Evolutionary conservation across 306 rosid species (phyloP).

Genomic region (Pterocarpus santalinus): DNA sequence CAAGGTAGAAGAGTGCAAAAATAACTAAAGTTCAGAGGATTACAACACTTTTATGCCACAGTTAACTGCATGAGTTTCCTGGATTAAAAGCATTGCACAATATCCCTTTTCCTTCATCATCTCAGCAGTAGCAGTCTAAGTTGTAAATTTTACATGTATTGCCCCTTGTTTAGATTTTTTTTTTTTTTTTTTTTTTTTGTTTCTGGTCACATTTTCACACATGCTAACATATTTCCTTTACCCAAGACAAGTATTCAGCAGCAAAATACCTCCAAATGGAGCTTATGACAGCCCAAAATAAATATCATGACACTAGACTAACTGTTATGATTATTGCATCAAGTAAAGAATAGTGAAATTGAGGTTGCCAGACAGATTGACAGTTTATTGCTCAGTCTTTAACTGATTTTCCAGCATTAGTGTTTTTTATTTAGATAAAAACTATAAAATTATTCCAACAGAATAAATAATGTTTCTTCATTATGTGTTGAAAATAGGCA

Average conservation of each 20-base stretch:
- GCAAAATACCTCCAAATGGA: conserved; percentile 18
- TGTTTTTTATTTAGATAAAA: neutral
- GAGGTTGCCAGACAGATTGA: neutral
- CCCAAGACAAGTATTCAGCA: conserved; percentile 5
- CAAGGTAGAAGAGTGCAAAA: conserved; percentile 9
- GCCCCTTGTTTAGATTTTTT: neutral
- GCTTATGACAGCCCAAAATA: neutral
- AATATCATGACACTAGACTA: neutral
- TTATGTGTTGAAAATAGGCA: neutral
- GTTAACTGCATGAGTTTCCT: neutral
- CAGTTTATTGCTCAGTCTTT: neutral
- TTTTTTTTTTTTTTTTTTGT: neutral
- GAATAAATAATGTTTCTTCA: neutral
- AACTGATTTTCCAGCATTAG: conserved; percentile 2
- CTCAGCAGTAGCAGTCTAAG: conserved; percentile 9
- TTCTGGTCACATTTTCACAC: neutral
- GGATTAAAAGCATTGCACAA: conserved; percentile 13
- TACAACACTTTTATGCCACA: conserved; percentile 4
- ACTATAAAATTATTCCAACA: neutral
- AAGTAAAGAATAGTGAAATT: conserved; percentile 3
- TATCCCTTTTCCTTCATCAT: conserved; percentile 9
- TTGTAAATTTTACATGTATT: neutral
- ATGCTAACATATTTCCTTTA: neutral
- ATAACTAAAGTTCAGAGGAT: conserved; percentile 12
- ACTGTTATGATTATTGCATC: neutral